These are phyloP conservation scores for Aspergillus neoniger DNA, from an alignment of 2,329 filamentous ascomycete genomes.

Conservation along the genomic window DNA sequence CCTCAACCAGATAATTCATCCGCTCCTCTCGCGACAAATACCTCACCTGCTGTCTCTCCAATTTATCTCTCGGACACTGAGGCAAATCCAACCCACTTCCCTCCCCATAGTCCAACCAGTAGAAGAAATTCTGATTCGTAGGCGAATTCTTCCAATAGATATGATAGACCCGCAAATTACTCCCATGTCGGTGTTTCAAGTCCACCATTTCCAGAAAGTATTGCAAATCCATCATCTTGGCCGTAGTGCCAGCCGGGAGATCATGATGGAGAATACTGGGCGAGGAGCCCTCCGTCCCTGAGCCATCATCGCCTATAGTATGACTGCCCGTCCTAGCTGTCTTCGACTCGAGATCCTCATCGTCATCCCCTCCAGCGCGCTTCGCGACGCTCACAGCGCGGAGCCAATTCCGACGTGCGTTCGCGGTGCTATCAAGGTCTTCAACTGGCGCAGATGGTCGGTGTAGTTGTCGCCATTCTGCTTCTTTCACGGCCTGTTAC, in stretches of 20 bases:
- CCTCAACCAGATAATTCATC: conserved; percentile 74
- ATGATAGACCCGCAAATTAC: conserved; percentile 79
- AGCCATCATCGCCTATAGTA: neutral
- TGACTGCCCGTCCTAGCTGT: neutral
- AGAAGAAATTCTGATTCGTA: conserved; percentile 87
- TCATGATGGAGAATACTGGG: conserved; percentile 37
- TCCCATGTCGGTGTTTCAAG: conserved; percentile 82
- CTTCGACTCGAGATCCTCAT: conserved; percentile 36
- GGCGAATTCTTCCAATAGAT: conserved; percentile 76
- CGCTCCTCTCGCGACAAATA: conserved; percentile 84
- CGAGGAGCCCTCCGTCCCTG: neutral
- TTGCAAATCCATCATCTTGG: conserved; percentile 79
- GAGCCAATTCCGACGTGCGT: conserved; percentile 72
- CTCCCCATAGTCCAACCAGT: conserved; percentile 84
- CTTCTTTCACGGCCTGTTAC: conserved; percentile 55
- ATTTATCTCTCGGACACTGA: conserved; percentile 69
- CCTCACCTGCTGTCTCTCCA: conserved; percentile 78
- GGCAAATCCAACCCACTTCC: conserved; percentile 70
- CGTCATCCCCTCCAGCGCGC: conserved; percentile 69
- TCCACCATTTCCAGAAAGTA: conserved; percentile 89
- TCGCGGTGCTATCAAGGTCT: conserved; percentile 27
- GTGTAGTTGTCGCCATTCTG: conserved; percentile 54
- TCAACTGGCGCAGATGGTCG: conserved; percentile 36
- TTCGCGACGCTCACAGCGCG: conserved; percentile 70
- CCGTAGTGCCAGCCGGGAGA: conserved; percentile 62